Base-by-base conservation (phyloP, 202 grass and related monocot species). In the Saccharum hybrid region DNA sequence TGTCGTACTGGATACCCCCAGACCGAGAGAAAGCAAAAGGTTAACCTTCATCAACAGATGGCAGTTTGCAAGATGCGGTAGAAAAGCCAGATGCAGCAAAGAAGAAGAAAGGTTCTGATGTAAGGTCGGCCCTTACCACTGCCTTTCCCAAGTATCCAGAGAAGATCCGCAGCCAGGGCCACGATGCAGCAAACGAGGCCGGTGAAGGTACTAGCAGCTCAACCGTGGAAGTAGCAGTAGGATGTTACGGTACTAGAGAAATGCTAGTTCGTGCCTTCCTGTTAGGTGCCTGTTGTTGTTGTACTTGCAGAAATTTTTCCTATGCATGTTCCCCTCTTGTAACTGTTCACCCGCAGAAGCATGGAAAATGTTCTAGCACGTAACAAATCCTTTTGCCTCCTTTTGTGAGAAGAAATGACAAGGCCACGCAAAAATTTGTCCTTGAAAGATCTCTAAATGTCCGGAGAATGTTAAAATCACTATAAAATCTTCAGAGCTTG, bases 131-230 rank as follows among this genome's bases (percentile, higher is more conserved):
- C 16, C 82, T 92, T 63, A 76, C 77, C 51, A 87, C 82, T 67
- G 92, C 92, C 43, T 95, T 98, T 81, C 83, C 72, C 13, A 94
- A 94, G 78, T 98, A 93, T 83, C 80, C 89, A 5, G 90, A 94
- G 46, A 98, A 86, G 76, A 76, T 90, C 37, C 81, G 80, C 10
- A 90, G 22, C 76, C 89, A 87, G 62, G 80, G 51, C 31, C 38
- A 9, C 6, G 36, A 37, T 37, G 36, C 36, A 37, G 36, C 36
- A 37, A 59, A 73, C 2, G 68, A 68, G 40, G 51, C 62, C 41
- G 68, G 68, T 63, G 79, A 75, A 83, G 62, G 39, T 14, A 46
- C 12, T 13, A 46, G 43, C 74, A 52, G 23, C 31, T 83, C 84
- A 45, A 43, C 54, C 80, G 10, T 56, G 74, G 80, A 74, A 36